Conservation (phyloP, 805 yeast genomes). For the Suhomyces kilbournensis region DNA sequence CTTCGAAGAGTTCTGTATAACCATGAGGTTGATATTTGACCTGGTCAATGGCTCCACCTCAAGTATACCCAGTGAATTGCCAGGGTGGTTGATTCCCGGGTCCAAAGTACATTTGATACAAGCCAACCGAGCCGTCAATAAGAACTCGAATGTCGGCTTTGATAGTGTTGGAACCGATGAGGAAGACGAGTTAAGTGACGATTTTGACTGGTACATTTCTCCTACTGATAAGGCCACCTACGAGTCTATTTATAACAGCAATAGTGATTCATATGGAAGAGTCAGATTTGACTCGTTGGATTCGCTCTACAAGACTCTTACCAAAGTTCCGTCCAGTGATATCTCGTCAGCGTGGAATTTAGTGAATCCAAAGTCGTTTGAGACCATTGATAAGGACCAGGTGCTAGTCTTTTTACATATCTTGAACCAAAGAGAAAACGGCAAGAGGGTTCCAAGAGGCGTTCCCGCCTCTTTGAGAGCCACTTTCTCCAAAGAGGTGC, state of each 20-base stretch:
- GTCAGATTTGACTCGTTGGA: constrained; percentile 69
- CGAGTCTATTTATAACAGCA: constrained; percentile 70
- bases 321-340: constrained; percentile 78
- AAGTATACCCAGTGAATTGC: constrained; percentile 68
- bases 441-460: constrained; percentile 83
- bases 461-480: constrained; percentile 93
- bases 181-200: constrained; percentile 58
- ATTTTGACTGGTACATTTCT: constrained; percentile 95
- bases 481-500: constrained; percentile 81
- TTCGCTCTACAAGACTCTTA: constrained; percentile 64
- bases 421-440: constrained; percentile 82
- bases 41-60: constrained; percentile 66
- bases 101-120: constrained; percentile 81
- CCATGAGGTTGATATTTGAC: constrained; percentile 94
- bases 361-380: constrained; percentile 84
- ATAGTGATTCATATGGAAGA: constrained; percentile 77
- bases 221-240: constrained; percentile 81
- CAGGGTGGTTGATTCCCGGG: constrained; percentile 91
- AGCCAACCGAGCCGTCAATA: constrained; percentile 67
- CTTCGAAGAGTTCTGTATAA: constrained; percentile 96
- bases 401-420: constrained; percentile 85
- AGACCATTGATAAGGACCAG: constrained; percentile 92
- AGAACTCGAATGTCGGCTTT: constrained; percentile 18
- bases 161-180: constrained; percentile 32
- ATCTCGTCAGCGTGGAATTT: constrained; percentile 90